Evolutionary conservation across 2,329 filamentous ascomycete genomes (phyloP), one percentile per base, ranked within the genome.

Genomic region (Saccharata proteae): DNA sequence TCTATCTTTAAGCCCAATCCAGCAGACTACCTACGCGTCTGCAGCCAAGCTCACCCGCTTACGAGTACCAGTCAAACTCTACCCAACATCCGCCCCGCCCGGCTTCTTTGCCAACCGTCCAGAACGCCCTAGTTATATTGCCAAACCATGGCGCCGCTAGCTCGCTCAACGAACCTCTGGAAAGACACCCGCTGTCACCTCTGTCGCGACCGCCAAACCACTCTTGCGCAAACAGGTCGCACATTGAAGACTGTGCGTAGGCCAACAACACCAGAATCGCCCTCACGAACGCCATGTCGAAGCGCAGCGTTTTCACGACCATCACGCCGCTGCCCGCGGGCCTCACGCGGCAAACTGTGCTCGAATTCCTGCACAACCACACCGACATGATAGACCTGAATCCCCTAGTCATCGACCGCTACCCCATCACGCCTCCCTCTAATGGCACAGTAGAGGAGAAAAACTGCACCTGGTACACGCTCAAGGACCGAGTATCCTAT

Each of bases 351-450:
- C 67, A 78, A 42, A 67, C 71, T n/a, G 81, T 82, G 24, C 52
- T 92, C 40, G 65, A 72, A 32, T 81, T 82, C 42, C 73, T 93
- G 18, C 81, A 84, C 53, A 69, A 79, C 53, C 83, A 92, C 57
- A 54, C 67, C 29, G 76, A 76, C 44, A 92, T 93, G 77, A 92
- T 93, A 47, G 78, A 88, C 49, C 64, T 93, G 35, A 93, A 92
- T 54, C 84, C 84, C 2, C 66, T 92, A 28, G 78, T 93, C 34
- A 73, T 79, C 39, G 74, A 80, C 38, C 71, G 81, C 35, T 69
- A 76, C 42, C 65, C 65, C 18, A 82, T 82, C 54, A 65, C 70
- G 27, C 67, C 81, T 2, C 82, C 83, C 0, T 47, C 65, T 15
- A 69, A 76, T 47, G 76, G 79, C 9, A 62, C 71, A 0, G 59